phyloP scores from a whole-genome alignment of 805 yeast genomes.

The Candida cerambycidarum region DNA sequence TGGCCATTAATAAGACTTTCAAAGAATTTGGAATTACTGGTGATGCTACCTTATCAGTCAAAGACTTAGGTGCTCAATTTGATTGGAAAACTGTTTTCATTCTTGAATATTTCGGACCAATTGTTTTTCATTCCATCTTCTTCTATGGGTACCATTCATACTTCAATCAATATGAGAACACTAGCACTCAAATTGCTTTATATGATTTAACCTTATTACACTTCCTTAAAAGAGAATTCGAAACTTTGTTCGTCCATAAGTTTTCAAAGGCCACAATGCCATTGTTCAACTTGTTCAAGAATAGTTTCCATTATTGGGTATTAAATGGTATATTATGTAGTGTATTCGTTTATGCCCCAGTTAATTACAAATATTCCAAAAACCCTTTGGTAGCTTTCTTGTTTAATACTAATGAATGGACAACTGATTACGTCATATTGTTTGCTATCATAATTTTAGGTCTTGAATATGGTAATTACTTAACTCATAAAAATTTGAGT shows the following conservation, averaged over 20 bases:
- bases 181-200: slow-evolving; percentile 53
- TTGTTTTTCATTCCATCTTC: slow-evolving; percentile 71
- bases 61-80: slow-evolving; percentile 92
- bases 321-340: slow-evolving; percentile 67
- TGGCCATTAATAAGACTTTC: slow-evolving; percentile 46
- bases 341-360: slow-evolving; percentile 44
- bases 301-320: slow-evolving; percentile 91
- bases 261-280: slow-evolving; percentile 96
- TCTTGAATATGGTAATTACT: slow-evolving; percentile 71
- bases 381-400: slow-evolving; percentile 25
- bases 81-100: slow-evolving; percentile 89
- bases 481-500: slow-evolving; percentile 68
- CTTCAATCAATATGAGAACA: slow-evolving; percentile 35
- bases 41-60: slow-evolving; percentile 52
- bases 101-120: slow-evolving; percentile 88
- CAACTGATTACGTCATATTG: slow-evolving; percentile 30
- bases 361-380: slow-evolving; percentile 8
- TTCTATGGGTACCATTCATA: slow-evolving; percentile 41
- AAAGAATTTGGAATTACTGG: slow-evolving; percentile 44
- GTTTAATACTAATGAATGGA: slow-evolving; percentile 47
- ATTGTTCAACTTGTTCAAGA: slow-evolving; percentile 77
- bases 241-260: slow-evolving; percentile 79
- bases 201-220: slow-evolving; percentile 65
- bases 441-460: slow-evolving; percentile 45
- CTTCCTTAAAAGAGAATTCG: slow-evolving; percentile 84